Base-by-base conservation (phyloP, 352 stramenopile species). In the Phytopythium mirpurense region DNA sequence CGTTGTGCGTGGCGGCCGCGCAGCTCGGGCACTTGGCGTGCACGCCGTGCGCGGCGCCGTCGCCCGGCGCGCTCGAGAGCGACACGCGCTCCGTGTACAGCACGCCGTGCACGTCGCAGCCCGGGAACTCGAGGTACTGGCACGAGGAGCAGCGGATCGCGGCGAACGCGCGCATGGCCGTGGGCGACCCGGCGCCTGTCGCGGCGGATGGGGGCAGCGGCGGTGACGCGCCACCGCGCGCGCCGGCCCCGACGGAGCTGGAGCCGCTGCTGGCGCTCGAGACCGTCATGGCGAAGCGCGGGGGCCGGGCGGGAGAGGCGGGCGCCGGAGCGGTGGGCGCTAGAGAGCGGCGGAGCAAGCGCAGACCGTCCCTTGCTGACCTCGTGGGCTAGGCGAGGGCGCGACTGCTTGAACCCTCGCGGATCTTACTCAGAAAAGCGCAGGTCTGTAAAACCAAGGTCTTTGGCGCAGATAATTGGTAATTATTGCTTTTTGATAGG, bases 81-180 rank as follows among this genome's bases (percentile, higher is more conserved):
- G 54, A 32, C n/a, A 88, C 51, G 41, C 67, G 67, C 35, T 95
- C 68, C 7, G 83, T 91, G 54, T 94, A 95, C 29, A 95, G 56
- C 1, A 89, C 67, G 45, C 84, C 82, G 48, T 95, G 86, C 9
- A 93, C 75, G 51, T 95, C 83, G 53, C 86, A 95, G 37, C 86
- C 86, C 0, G 86, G 86, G 52, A 95, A 95, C 62, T 95, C 86
- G 19, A 95, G 60, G 57, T 92, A 95, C n/a, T 83, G 69, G 46
- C 86, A 95, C 27, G 79, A 63, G 61, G 67, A 72, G 64, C 86
- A 95, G 10, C 93, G 60, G 58, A 95, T 93, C 29, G 83, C 80
- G 7, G 82, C 82, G 51, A 93, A 95, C 19, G 60, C 65, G 0
- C 86, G 83, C 57, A 95, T 70, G 12, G 34, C 9, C 15, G 35